Evolutionary conservation across 768 basidiomycete species (phyloP).

Genomic region (Phylloporus scabripes): DNA sequence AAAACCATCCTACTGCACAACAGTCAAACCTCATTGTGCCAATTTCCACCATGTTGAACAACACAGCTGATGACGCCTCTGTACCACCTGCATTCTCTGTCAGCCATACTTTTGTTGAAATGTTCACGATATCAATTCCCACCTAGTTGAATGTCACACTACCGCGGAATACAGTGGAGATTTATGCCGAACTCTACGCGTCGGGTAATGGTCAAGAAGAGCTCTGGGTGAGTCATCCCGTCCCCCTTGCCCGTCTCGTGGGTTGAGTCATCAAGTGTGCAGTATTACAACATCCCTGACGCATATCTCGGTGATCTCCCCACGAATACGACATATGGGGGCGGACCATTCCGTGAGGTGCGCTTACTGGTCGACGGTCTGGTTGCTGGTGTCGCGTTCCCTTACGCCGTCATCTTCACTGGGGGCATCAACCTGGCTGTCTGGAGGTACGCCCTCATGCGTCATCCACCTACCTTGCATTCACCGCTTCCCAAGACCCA

Average conservation of each 20-base stretch:
- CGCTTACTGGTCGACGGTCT: conserved; percentile 51
- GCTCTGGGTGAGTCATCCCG: conserved; percentile 58
- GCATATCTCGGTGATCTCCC: conserved; percentile 54
- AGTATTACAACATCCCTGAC: conserved; percentile 69
- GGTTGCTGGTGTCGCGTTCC: conserved; percentile 53
- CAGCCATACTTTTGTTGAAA: conserved; percentile 6
- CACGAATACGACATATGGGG: conserved; percentile 36
- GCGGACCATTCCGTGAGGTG: conserved; percentile 61
- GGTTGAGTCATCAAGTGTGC: background rate
- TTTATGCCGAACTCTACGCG: conserved; percentile 68
- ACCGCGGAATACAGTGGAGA: conserved; percentile 60
- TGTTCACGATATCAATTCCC: background rate
- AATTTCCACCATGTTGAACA: conserved; percentile 56
- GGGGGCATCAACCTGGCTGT: conserved; percentile 65
- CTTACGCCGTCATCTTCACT: conserved; percentile 62
- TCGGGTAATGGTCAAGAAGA: conserved; percentile 65
- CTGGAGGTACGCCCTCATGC: conserved; percentile 49
- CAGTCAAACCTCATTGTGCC: conserved; percentile 65
- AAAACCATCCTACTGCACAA: conserved; percentile 49
- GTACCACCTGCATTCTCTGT: conserved; percentile 74
- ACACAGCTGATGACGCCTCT: conserved; percentile 65
- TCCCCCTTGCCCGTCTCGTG: background rate
- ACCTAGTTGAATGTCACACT: conserved; percentile 59
- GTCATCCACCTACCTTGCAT: background rate
- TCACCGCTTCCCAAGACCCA: conserved; percentile 42